Evolutionary conservation across 495 filamentous ascomycete species (phyloP).

Genomic region (Daldinia bambusicola): DNA sequence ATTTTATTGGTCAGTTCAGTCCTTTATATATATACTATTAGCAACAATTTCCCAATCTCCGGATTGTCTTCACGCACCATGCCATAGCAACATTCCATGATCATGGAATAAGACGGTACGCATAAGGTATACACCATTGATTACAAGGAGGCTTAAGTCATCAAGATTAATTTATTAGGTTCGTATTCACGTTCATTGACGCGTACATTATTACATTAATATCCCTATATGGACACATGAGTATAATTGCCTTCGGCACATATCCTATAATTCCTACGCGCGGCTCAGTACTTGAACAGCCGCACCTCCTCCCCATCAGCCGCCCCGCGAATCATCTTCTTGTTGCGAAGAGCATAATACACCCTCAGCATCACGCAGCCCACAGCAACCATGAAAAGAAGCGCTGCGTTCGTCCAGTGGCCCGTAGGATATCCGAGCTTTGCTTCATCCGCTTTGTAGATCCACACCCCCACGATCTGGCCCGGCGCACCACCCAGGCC

Average conservation of each 20-base stretch:
- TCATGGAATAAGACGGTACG: no score
- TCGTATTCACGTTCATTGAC: not conserved
- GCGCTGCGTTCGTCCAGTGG: constrained; percentile 62
- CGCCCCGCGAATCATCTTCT: constrained; percentile 45
- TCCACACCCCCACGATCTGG: constrained; percentile 78
- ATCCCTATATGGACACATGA: not conserved
- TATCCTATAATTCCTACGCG: not conserved
- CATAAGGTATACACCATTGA: not conserved
- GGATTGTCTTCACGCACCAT: no score
- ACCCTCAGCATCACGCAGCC: constrained; percentile 52
- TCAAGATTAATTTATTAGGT: not conserved
- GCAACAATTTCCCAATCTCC: no score
- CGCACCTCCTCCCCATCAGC: constrained; percentile 38
- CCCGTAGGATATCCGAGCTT: constrained; percentile 73
- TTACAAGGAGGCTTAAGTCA: not conserved
- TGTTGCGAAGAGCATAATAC: constrained; percentile 56
- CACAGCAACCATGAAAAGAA: constrained; percentile 56
- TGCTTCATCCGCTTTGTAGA: constrained; percentile 72
- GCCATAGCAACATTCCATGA: no score
- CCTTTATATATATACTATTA: no score
- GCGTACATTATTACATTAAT: not conserved
- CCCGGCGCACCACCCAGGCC: constrained; percentile 70
- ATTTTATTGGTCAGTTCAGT: no score
- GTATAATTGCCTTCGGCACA: not conserved
- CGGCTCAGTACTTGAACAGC: constrained; percentile 44